Evolutionary conservation across 306 rosid species (phyloP).

Genomic region (Prunus salicina): DNA sequence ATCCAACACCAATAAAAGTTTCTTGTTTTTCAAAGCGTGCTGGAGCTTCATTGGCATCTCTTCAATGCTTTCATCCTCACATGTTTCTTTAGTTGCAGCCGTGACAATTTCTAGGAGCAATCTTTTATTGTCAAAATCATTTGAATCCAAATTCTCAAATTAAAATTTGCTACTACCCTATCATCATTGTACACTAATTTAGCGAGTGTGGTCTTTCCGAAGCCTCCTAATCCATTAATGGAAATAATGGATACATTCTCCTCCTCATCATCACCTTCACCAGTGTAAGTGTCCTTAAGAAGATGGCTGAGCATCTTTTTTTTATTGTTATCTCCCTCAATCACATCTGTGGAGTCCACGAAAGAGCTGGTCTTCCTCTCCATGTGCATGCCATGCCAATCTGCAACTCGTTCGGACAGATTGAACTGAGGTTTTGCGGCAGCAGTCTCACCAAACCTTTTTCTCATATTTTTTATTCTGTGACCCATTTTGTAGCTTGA

Average conservation of each 20-base stretch:
- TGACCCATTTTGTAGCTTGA: no score
- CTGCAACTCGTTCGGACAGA: no score
- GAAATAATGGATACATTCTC: neutral
- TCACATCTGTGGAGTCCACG: neutral
- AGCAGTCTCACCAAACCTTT: no score
- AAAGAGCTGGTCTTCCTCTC: no score
- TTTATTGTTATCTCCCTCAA: conserved; percentile 11
- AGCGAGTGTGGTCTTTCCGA: conserved; percentile 20
- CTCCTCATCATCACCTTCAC: neutral
- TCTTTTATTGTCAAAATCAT: neutral
- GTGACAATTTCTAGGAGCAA: neutral
- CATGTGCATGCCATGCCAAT: no score
- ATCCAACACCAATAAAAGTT: conserved; percentile 11
- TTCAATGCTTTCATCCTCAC: neutral
- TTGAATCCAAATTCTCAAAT: conserved; percentile 22
- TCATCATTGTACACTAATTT: conserved; percentile 12
- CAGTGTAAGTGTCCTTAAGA: neutral
- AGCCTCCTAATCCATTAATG: conserved; percentile 23
- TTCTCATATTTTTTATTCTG: no score
- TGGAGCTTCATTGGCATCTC: neutral
- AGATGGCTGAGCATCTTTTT: neutral
- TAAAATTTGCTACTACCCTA: neutral
- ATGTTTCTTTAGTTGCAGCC: neutral
- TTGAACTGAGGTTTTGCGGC: no score
- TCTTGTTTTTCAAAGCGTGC: neutral